Evolutionary conservation across 495 filamentous ascomycete genomes (phyloP).

Genomic region (Sphaerosporella brunnea): DNA sequence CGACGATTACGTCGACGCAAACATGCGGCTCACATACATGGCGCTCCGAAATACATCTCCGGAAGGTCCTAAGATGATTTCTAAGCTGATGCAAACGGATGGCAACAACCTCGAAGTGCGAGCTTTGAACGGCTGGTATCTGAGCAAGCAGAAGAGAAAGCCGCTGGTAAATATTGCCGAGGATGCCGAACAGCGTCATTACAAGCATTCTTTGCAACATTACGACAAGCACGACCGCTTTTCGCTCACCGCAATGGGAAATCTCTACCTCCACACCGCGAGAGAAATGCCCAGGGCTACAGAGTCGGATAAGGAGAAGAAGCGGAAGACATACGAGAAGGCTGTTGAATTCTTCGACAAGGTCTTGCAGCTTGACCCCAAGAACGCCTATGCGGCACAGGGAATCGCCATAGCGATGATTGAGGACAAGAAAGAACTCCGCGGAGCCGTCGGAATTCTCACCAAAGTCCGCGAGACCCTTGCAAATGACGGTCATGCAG

Average conservation of each 20-base stretch:
- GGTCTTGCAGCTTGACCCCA: constrained; percentile 74
- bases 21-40: constrained; percentile 74
- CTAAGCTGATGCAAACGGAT: constrained; percentile 62
- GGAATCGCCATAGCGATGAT: constrained; percentile 84
- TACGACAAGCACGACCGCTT: constrained; percentile 95
- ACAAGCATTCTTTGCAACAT: constrained; percentile 86
- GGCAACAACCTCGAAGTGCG: constrained; percentile 75
- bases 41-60: constrained; percentile 67
- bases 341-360: constrained; percentile 98
- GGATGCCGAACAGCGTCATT: constrained; percentile 77
- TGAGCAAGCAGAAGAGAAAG: constrained; percentile 63
- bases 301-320: constrained; percentile 76
- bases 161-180: constrained; percentile 62
- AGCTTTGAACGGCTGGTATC: constrained; percentile 84
- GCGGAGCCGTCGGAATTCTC: constrained; percentile 64
- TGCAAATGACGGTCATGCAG: constrained; percentile 59
- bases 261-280: constrained; percentile 66
- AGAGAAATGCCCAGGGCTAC: constrained; percentile 86
- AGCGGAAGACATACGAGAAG: constrained; percentile 64
- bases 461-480: constrained; percentile 74
- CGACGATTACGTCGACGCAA: constrained; percentile 78
- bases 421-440: constrained; percentile 79
- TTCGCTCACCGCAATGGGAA: constrained; percentile 88
- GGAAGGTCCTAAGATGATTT: constrained; percentile 68
- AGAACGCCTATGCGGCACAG: constrained; percentile 90